Percentiles rank a stretch among this genome's conserved stretches.
These are phyloP conservation scores for Aspergillus conjunctus DNA, from an alignment of 495 filamentous ascomycete species.

Conservation along the genomic window DNA sequence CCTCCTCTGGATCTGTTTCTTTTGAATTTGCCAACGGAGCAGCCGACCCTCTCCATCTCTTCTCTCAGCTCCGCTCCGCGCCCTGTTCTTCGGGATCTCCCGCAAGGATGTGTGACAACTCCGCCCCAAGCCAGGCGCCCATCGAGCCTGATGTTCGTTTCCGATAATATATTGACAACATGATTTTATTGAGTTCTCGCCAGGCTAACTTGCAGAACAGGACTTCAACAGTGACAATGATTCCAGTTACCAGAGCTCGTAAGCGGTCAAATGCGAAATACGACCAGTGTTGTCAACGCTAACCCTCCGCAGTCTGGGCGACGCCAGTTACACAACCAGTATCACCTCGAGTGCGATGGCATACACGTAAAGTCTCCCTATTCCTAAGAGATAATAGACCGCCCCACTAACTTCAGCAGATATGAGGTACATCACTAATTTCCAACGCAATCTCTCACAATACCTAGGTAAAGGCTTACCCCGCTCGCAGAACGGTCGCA, in stretches of 20 bases:
- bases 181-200: neutral
- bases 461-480: neutral
- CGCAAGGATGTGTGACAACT: conserved; percentile 9
- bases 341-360: conserved; percentile 45
- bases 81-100: neutral
- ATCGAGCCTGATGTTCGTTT: conserved; percentile 39
- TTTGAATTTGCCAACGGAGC: neutral
- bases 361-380: conserved; percentile 41
- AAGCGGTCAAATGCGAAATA: conserved; percentile 17
- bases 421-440: conserved; percentile 35
- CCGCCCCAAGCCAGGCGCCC: conserved; percentile 13
- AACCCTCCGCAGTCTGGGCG: conserved; percentile 26
- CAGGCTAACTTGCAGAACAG: conserved; percentile 20
- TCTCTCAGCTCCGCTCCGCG: neutral
- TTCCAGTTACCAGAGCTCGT: conserved; percentile 39
- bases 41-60: neutral
- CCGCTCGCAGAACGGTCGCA: conserved; percentile 35
- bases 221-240: conserved; percentile 28
- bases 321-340: conserved; percentile 39
- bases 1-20: neutral
- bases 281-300: neutral
- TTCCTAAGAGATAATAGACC: neutral
- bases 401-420: conserved; percentile 22
- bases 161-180: neutral
- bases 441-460: neutral